Evolutionary conservation across 2,329 filamentous ascomycete species (phyloP), one percentile per base, ranked within the genome.

Genomic region (Fusarium stilboides): DNA sequence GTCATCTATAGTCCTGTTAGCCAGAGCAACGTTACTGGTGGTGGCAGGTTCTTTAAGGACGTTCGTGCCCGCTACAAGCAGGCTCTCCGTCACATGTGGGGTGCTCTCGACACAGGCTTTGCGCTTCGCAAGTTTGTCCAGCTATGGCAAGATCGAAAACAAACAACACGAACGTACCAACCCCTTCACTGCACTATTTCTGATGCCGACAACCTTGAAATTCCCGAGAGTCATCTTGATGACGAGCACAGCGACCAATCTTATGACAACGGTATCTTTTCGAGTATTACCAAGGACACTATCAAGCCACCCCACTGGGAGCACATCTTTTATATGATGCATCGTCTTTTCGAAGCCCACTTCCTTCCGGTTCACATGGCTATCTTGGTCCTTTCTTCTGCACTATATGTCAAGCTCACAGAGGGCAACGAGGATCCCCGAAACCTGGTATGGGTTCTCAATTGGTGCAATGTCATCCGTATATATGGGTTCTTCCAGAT

Each of bases 1-100:
- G 88, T 90, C 5, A 84, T 93, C 31, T 81, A 90, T 70, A 90
- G 88, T 64, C 90, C 91, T 3, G 89, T 92, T 60, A 92, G 90
- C 79, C 91, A 92, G 76, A 92, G 86, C 79, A 92, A 93, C 72
- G 89, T 92, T 51, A 88, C 87, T 49, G 89, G 87, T 43, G 86
- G 87, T 36, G 84, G 85, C 12, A 81, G 78, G 40, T 85, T 87
- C 62, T 76, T 85, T 47, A 82, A 84, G 42, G 90, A 91, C 65
- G 83, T 91, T 71, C 77, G 81, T 37, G 91, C 91, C 22, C 88
- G 91, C 22, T 93, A 92, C 77, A 89, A 88, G 77, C 91, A 93
- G 79, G 91, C 90, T 45, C 79, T 92, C 55, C 86, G 91, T 65
- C 91, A 93, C 79, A 93, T 93, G 91, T 93, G 91, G 91, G 91